Evolutionary conservation across 2,329 filamentous ascomycete genomes (phyloP).

Genomic region (Colletotrichum brevisporum): DNA sequence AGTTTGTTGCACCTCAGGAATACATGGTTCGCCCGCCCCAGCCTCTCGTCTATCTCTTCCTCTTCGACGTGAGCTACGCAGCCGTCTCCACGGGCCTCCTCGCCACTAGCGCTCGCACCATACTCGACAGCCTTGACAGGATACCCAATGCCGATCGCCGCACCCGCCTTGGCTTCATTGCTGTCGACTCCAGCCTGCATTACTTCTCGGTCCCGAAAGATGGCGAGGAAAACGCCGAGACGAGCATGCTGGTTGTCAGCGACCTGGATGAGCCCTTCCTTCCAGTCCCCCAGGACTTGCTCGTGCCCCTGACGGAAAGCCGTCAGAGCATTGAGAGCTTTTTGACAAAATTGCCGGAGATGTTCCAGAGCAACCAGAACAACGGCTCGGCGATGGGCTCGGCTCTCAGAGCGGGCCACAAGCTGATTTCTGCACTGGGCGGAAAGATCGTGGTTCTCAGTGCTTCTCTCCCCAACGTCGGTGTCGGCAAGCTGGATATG

Average conservation of each 20-base stretch:
- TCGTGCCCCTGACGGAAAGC: conserved; percentile 91
- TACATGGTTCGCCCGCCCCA: conserved; percentile 99
- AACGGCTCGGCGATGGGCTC: conserved; percentile 95
- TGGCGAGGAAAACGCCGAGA: conserved; percentile 85
- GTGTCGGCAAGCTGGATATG: conserved; percentile 91
- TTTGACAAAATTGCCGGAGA: conserved; percentile 89
- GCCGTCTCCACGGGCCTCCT: conserved; percentile 91
- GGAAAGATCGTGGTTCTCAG: conserved; percentile 95
- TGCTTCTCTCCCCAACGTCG: conserved; percentile 90
- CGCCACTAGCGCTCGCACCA: conserved; percentile 92
- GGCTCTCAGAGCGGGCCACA: conserved; percentile 92
- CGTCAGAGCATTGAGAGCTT: conserved; percentile 93
- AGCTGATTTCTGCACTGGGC: conserved; percentile 92
- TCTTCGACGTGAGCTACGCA: conserved; percentile 94
- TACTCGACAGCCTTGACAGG: conserved; percentile 92
- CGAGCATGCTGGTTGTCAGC: conserved; percentile 93
- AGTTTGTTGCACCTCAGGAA: conserved; percentile 97
- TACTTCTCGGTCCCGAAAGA: conserved; percentile 97
- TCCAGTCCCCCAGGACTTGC: conserved; percentile 90
- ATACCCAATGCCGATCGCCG: conserved; percentile 98
- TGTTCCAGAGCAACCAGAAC: conserved; percentile 97
- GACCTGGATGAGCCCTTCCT: conserved; percentile 97
- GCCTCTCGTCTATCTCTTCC: conserved; percentile 94
- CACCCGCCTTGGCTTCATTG: conserved; percentile 94
- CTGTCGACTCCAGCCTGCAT: conserved; percentile 93